Conservation (phyloP, 1,139 yeast genomes). For the Yamadazyma songkhlaensis region DNA sequence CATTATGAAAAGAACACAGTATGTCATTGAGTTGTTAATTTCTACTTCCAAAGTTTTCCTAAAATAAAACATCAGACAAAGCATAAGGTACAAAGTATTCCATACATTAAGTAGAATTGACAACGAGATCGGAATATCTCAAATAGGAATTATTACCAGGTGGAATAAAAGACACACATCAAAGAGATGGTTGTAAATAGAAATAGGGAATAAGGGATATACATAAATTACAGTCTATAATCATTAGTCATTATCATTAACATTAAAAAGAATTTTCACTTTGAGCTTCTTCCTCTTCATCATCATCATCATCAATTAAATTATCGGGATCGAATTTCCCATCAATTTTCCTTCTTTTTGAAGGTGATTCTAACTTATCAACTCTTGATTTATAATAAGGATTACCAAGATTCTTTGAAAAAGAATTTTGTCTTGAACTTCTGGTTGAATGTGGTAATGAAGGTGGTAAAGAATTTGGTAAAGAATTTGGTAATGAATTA, state of each 20-base stretch:
- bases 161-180: too few relatives aligned
- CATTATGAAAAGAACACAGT: too few relatives aligned
- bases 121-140: too few relatives aligned
- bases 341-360: constrained; percentile 15
- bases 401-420: constrained; percentile 12
- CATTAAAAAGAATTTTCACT: neutral
- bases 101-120: too few relatives aligned
- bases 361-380: constrained; percentile 10
- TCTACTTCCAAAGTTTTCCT: too few relatives aligned
- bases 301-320: constrained; percentile 4
- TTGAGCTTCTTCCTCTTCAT: constrained; percentile 4
- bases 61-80: too few relatives aligned
- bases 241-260: constrained; percentile 5
- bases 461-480: neutral
- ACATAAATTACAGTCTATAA: constrained; percentile 5
- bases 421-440: neutral
- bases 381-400: constrained; percentile 17
- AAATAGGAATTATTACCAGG: too few relatives aligned
- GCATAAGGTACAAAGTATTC: too few relatives aligned
- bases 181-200: neutral
- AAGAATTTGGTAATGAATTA: neutral
- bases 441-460: neutral
- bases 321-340: neutral
- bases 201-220: neutral
- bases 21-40: too few relatives aligned